These are phyloP conservation scores for Aegle marmelos DNA, from an alignment of 345 rosid species.

Conservation along the genomic window DNA sequence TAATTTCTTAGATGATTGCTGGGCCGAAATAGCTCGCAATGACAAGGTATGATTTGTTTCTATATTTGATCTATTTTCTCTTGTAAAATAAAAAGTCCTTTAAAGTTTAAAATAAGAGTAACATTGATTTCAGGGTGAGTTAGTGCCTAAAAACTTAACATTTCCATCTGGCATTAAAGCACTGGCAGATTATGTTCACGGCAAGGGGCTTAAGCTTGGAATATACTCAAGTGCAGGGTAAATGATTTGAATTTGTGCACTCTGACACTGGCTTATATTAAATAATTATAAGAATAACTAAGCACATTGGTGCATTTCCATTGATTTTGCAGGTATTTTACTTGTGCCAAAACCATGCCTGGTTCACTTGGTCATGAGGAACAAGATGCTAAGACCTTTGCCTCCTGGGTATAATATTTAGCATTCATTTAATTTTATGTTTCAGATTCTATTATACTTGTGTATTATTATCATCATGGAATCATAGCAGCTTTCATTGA, in stretches of 20 bases:
- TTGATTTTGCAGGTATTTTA: conserved; percentile 48
- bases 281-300: background rate
- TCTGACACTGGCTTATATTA: background rate
- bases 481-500: background rate
- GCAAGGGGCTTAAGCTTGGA: conserved; percentile 87
- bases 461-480: background rate
- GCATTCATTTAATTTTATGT: conserved; percentile 2
- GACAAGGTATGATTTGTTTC: conserved; percentile 35
- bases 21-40: conserved; percentile 88
- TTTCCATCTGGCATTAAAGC: conserved; percentile 88
- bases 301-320: background rate
- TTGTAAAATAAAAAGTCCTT: background rate
- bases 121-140: conserved; percentile 47
- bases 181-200: conserved; percentile 78
- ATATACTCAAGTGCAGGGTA: conserved; percentile 94
- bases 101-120: background rate
- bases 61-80: background rate
- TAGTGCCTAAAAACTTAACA: conserved; percentile 57
- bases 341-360: conserved; percentile 89
- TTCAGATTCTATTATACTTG: background rate
- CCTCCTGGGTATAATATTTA: conserved; percentile 62
- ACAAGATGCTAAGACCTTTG: conserved; percentile 88
- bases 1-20: conserved; percentile 73
- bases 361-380: conserved; percentile 92
- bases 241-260: background rate